Base-by-base conservation (phyloP, 495 filamentous ascomycete species). In the Emericellopsis terricola region DNA sequence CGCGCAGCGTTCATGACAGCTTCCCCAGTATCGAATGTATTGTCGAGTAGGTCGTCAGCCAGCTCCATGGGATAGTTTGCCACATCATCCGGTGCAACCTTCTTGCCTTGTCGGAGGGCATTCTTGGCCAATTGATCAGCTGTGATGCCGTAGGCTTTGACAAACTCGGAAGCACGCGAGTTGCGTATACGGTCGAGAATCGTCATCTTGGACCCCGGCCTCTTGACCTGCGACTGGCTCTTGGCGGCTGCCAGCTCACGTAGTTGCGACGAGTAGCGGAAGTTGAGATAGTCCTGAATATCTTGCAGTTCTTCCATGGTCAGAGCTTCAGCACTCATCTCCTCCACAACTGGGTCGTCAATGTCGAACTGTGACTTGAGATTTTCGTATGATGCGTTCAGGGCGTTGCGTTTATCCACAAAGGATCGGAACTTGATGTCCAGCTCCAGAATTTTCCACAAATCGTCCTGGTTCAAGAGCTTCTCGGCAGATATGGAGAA, bases 241-340 rank as follows among this genome's bases (percentile, higher is more conserved):
- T 78, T 78, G 32, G 68, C 55, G 10, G 65, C 58, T 6, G 71
- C 60, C 29, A 81, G 44, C 41, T 94, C 85, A 44, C 81, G 82
- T 23, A 96, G 57, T 44, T 85, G 68, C 4, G 76, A 60, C 14
- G 81, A 72, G 45, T 96, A 94, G 42, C 86, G 82, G 57, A 96
- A 97, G 53, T 96, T 81, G 35, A 97, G 62, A 46, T 94, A 96
- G 41, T 97, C 89, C 45, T 94, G 86, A 11, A 97, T 54, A 53
- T 97, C 89, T 48, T 97, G 91, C 10, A 97, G 61, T 47, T 94
- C 87, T 42, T 97, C 89, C 62, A 89, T 83, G 0, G 74, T 82
- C 4, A 67, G 65, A 2, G 84, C 86, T 21, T 69, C 55, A 3
- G 64, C 64, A 23, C 89, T 65, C 62, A 91, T 75, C 36, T 82